Base-by-base conservation (phyloP, 164 flowering plant genomes). In the Aristolochia californica region DNA sequence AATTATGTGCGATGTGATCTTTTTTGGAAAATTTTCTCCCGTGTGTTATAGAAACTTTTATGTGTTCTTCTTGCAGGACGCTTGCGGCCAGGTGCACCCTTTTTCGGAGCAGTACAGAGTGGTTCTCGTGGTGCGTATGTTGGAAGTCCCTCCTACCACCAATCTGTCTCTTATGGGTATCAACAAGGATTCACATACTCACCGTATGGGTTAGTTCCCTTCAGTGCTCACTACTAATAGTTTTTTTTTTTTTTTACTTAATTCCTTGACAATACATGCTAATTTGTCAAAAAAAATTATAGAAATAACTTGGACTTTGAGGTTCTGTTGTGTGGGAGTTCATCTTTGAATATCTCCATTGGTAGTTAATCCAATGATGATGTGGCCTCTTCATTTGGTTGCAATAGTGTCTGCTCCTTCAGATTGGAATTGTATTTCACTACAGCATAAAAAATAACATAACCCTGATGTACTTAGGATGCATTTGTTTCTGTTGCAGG, bases 111-210 rank as follows among this genome's bases (percentile, higher is more conserved):
- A 56, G 54, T 70, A 28, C 91, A 75, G 61, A 65, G 81, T 58
- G 68, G 81, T 40, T 53, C 74, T 10, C 79, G 89, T 18, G 84
- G 88, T 48, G 69, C 83, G 54, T 77, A 75, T 61, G 50, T 78
- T 53, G 87, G 84, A 68, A 74, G 68, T 75, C 78, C 76, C 68
- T 80, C 81, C 54, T 88, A 87, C 62, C 94, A 83, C 69, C 98
- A 87, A 63, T 84, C 91, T 34, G 65, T 77, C 71, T 54, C 91
- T 16, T 85, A 88, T 63, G 63, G 67, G 66, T 85, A 83, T 67
- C 95, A 88, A 62, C 98, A 85, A 65, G 95, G 91, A 63, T 63
- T 76, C 55, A 60, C 80, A 70, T 85, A 83, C 70, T 83, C 94
- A 64, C 77, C 83, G 53, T 85, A 88, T 71, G 95, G 93, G 97